Evolutionary conservation across 2,329 filamentous ascomycete species (phyloP).

Genomic region (Biscogniauxia marginata): DNA sequence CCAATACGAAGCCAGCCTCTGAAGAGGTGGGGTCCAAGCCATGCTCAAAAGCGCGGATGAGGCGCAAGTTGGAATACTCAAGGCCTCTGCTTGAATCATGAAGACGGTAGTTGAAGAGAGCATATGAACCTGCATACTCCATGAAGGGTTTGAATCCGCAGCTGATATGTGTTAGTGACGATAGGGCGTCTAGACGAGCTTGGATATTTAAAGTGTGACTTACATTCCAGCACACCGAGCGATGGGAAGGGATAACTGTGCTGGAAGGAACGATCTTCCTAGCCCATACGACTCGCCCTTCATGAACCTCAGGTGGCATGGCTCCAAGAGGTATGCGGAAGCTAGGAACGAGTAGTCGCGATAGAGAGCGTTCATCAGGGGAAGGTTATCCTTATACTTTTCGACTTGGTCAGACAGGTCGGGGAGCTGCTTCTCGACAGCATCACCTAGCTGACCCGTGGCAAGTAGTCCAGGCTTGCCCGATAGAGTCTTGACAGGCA

Average conservation of each 20-base stretch:
- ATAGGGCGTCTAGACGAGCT: background rate
- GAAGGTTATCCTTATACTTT: slow-evolving; percentile 69
- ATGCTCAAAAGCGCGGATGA: slow-evolving; percentile 88
- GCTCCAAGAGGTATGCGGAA: slow-evolving; percentile 86
- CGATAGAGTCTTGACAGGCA: slow-evolving; percentile 69
- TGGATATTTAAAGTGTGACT: slow-evolving; percentile 38
- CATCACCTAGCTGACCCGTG: slow-evolving; percentile 68
- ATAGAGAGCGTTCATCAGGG: slow-evolving; percentile 81
- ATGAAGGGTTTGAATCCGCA: slow-evolving; percentile 87
- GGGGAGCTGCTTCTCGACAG: slow-evolving; percentile 71
- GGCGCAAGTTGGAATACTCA: slow-evolving; percentile 67
- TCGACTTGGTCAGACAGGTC: slow-evolving; percentile 75
- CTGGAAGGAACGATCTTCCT: slow-evolving; percentile 70
- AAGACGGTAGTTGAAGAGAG: slow-evolving; percentile 66
- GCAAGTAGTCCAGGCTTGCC: slow-evolving; percentile 78
- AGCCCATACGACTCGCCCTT: slow-evolving; percentile 76
- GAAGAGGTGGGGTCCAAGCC: slow-evolving; percentile 84
- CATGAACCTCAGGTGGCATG: slow-evolving; percentile 74
- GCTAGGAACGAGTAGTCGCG: slow-evolving; percentile 90
- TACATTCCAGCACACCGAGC: slow-evolving; percentile 82
- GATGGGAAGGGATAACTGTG: slow-evolving; percentile 75
- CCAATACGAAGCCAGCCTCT: slow-evolving; percentile 93
- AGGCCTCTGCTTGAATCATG: slow-evolving; percentile 56
- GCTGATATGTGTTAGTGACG: slow-evolving; percentile 28
- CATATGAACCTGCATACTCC: slow-evolving; percentile 74